Percentiles rank a stretch among this genome's conserved stretches.
These are phyloP conservation scores for Ochromonas danica DNA, from an alignment of 108 stramenopile species.

Conservation along the genomic window DNA sequence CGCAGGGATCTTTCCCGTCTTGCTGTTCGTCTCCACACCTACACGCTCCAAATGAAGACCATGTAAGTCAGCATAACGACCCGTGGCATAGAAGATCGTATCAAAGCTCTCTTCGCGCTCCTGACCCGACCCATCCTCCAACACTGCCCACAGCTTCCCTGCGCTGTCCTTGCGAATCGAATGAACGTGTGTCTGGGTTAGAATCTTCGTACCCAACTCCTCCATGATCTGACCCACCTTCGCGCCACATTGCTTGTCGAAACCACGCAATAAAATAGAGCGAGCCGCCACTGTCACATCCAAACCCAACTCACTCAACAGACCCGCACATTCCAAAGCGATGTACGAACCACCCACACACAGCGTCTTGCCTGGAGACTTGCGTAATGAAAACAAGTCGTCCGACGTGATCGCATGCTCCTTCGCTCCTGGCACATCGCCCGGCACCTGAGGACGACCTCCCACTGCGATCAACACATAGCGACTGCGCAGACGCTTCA, in stretches of 20 bases:
- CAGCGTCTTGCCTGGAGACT: conserved; percentile 1
- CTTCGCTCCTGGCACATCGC: not conserved
- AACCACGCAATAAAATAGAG: conserved; percentile 3
- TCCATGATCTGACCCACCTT: not conserved
- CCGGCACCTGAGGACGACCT: conserved; percentile 11
- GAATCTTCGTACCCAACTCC: not conserved
- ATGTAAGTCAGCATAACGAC: not conserved
- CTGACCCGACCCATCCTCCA: not conserved
- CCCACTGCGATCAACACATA: conserved; percentile 33
- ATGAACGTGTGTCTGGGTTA: not conserved
- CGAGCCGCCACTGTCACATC: conserved; percentile 6
- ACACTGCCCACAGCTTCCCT: not conserved
- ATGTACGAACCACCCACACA: conserved; percentile 23
- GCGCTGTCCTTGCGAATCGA: not conserved
- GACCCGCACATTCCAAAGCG: conserved; percentile 23
- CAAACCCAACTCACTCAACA: not conserved
- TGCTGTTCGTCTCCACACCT: not conserved
- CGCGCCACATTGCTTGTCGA: not conserved
- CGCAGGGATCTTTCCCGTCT: not conserved
- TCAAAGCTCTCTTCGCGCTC: not conserved
- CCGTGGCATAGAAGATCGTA: conserved; percentile 6
- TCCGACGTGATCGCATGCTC: conserved; percentile 19
- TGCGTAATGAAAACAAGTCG: not conserved
- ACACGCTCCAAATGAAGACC: not conserved
- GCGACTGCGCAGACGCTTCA: conserved; percentile 28